Evolutionary conservation across 495 filamentous ascomycete genomes (phyloP).

Genomic region (Hyaloscypha hepaticicola): DNA sequence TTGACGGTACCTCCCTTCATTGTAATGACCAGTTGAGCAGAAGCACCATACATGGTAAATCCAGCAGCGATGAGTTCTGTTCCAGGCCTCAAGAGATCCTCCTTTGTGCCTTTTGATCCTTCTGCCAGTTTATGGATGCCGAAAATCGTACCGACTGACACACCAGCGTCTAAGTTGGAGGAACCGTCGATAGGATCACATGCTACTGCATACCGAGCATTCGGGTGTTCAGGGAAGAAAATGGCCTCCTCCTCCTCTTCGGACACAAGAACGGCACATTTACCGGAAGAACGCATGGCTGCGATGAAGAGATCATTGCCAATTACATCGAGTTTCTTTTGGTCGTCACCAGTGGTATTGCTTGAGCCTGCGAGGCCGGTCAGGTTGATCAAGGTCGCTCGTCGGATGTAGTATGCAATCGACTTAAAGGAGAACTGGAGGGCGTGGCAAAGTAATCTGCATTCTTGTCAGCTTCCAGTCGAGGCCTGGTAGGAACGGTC

Average conservation of each 20-base stretch:
- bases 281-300: constrained; percentile 87
- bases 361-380: constrained; percentile 92
- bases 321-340: constrained; percentile 99
- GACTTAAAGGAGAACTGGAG: constrained; percentile 99
- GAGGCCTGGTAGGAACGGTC: background rate
- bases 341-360: constrained; percentile 95
- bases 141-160: constrained; percentile 98
- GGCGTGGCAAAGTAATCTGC: constrained; percentile 90
- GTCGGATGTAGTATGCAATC: constrained; percentile 98
- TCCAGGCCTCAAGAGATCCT: constrained; percentile 85
- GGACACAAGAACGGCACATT: constrained; percentile 86
- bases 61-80: constrained; percentile 89
- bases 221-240: constrained; percentile 72
- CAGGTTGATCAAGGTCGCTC: constrained; percentile 95
- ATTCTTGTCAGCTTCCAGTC: constrained; percentile 12
- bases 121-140: constrained; percentile 85
- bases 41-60: constrained; percentile 99
- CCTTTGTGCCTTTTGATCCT: constrained; percentile 64
- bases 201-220: constrained; percentile 90
- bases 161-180: constrained; percentile 95
- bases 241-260: constrained; percentile 95
- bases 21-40: constrained; percentile 92
- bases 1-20: constrained; percentile 94
- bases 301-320: constrained; percentile 96
- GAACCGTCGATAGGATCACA: constrained; percentile 98